A percentile compares a stretch with the other conserved stretches of the same genome.
Conservation (phyloP, 768 basidiomycete genomes). For the Lactarius psammicola region DNA sequence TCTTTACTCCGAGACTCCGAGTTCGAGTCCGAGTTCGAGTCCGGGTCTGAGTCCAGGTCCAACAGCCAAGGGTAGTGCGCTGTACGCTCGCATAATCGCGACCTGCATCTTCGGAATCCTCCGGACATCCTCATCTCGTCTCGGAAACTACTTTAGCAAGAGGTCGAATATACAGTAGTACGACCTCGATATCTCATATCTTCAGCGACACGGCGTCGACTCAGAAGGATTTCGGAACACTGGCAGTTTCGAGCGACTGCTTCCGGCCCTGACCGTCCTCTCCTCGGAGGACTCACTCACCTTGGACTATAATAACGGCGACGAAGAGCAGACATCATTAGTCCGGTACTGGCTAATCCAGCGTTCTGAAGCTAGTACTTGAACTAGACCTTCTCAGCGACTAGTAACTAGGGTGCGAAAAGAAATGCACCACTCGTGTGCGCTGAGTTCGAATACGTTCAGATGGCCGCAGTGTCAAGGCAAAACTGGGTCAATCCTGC, state of each 20-base stretch:
- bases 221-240: background rate
- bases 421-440: background rate
- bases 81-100: too few relatives aligned
- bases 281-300: background rate
- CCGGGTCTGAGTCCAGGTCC: too few relatives aligned
- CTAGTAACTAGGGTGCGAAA: background rate
- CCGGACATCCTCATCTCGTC: background rate
- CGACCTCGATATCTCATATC: background rate
- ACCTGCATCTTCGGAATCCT: background rate
- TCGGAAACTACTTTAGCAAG: background rate
- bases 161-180: background rate
- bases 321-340: background rate
- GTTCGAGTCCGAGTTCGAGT: background rate
- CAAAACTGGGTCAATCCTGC: background rate
- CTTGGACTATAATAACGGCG: background rate
- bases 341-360: background rate
- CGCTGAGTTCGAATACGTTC: constrained; percentile 21
- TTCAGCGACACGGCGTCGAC: background rate
- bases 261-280: background rate
- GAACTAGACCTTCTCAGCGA: background rate
- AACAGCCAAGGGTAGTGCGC: too few relatives aligned
- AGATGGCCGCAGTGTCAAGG: constrained; percentile 9
- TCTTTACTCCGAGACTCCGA: background rate
- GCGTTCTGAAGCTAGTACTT: background rate
- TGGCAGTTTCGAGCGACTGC: background rate